A percentile compares a stretch with the other conserved stretches of the same genome.
phyloP scores from a whole-genome alignment of 2,329 filamentous ascomycete genomes.

The Colletotrichum trifolii region DNA sequence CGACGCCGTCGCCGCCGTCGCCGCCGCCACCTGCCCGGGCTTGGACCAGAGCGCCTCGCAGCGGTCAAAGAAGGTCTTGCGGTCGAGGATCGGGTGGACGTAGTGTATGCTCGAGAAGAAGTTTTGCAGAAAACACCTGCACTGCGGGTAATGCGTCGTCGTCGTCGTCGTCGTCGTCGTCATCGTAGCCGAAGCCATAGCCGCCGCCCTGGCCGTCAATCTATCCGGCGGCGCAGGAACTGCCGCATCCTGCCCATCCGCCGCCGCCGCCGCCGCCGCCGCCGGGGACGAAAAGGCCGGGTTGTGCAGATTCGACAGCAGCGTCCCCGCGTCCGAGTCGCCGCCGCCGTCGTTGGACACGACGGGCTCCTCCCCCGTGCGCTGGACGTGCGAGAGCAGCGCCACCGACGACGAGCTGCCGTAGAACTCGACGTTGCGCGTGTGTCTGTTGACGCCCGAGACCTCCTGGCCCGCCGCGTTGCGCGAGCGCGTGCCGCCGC shows the following conservation, averaged over 20 bases:
- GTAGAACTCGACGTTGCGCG: conserved; percentile 58
- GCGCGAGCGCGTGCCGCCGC: conserved; percentile 35
- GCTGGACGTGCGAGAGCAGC: conserved; percentile 54
- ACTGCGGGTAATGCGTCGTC: conserved; percentile 53
- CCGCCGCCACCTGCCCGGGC: conserved; percentile 33
- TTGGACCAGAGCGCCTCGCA: conserved; percentile 56
- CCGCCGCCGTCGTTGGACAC: conserved; percentile 31
- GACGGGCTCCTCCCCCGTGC: conserved; percentile 39
- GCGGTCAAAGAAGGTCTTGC: conserved; percentile 53
- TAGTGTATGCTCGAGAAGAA: conserved; percentile 62
- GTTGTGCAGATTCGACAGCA: conserved; percentile 59
- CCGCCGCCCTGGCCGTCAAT: no score
- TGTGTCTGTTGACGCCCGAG: conserved; percentile 56
- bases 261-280: conserved; percentile 2
- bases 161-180: conserved; percentile 21
- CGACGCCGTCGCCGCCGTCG: conserved; percentile 37
- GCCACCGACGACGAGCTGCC: conserved; percentile 60
- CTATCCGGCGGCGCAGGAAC: no score
- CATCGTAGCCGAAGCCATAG: no score
- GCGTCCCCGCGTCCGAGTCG: conserved; percentile 45
- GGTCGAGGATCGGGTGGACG: conserved; percentile 59
- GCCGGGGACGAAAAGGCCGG: conserved; percentile 51
- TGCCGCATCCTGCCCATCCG: conserved; percentile 12
- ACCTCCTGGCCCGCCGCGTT: conserved; percentile 51
- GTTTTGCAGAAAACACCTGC: conserved; percentile 56